phyloP scores from a whole-genome alignment of 1,284 basidiomycete species.

The Sporisorium exsertum region DNA sequence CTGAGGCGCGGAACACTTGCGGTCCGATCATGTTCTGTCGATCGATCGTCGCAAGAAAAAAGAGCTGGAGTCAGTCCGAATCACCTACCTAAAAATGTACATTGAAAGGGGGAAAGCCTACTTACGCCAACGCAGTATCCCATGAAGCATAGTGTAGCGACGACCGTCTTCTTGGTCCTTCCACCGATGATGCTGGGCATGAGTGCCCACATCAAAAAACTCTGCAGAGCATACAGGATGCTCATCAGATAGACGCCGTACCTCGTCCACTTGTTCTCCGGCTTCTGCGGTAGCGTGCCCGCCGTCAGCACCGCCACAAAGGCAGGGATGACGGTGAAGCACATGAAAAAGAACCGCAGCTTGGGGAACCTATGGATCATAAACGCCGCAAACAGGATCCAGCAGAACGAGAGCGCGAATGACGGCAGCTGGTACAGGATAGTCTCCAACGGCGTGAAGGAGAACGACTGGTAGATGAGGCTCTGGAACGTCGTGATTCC shows the following conservation, averaged over 20 bases:
- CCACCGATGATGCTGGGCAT: conserved; percentile 67
- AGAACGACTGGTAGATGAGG: conserved; percentile 54
- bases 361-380: conserved; percentile 49
- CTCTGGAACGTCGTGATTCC: conserved; percentile 63
- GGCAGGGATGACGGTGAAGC: conserved; percentile 35
- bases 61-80: conserved; percentile 15
- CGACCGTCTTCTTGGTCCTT: conserved; percentile 65
- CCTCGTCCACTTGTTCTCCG: conserved; percentile 56
- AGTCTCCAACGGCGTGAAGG: conserved; percentile 58
- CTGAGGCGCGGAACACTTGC: conserved; percentile 63
- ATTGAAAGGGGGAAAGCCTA: not conserved
- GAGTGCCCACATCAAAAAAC: conserved; percentile 62
- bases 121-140: conserved; percentile 63
- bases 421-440: conserved; percentile 66
- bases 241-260: conserved; percentile 63
- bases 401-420: conserved; percentile 59
- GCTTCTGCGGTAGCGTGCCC: conserved; percentile 28
- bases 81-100: too few species aligned
- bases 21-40: conserved; percentile 43
- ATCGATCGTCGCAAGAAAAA: not conserved
- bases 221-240: conserved; percentile 59
- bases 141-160: conserved; percentile 60
- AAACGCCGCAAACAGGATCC: conserved; percentile 65
- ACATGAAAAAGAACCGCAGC: conserved; percentile 66
- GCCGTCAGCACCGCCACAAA: conserved; percentile 35